Percentiles rank a stretch among this genome's conserved stretches.
phyloP scores from a whole-genome alignment of 768 basidiomycete genomes.

The Gelatoporia subvermispora region DNA sequence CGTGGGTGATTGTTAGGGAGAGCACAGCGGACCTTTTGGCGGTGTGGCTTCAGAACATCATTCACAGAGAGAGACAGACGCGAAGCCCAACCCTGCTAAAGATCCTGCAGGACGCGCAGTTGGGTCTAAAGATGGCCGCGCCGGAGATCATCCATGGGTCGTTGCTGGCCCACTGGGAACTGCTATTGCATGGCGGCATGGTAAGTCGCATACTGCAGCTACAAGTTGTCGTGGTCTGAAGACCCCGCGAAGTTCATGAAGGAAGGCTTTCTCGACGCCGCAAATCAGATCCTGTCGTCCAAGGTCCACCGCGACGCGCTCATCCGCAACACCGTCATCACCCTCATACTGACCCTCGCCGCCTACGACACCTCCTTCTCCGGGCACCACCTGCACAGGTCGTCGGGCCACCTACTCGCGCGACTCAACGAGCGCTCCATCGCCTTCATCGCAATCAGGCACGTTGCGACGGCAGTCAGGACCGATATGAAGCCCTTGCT shows the following conservation, averaged over 20 bases:
- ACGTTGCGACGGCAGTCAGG: slow-evolving; percentile 85
- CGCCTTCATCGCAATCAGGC: slow-evolving; percentile 95
- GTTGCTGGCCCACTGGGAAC: slow-evolving; percentile 83
- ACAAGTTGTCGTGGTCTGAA: neutral
- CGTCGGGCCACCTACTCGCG: slow-evolving; percentile 86
- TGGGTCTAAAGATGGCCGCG: slow-evolving; percentile 70
- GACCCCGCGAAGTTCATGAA: slow-evolving; percentile 66
- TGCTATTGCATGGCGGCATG: slow-evolving; percentile 91
- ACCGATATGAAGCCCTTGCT: slow-evolving; percentile 96
- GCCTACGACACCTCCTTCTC: slow-evolving; percentile 93
- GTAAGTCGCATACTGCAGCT: slow-evolving; percentile 39
- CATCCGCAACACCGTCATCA: slow-evolving; percentile 92
- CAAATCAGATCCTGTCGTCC: slow-evolving; percentile 87
- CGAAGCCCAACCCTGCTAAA: slow-evolving; percentile 65
- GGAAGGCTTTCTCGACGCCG: slow-evolving; percentile 79
- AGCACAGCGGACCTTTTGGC: slow-evolving; percentile 92
- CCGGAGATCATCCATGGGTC: slow-evolving; percentile 93
- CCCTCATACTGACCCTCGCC: slow-evolving; percentile 91
- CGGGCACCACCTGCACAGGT: slow-evolving; percentile 85
- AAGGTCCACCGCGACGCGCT: slow-evolving; percentile 81
- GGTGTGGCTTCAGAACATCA: slow-evolving; percentile 85
- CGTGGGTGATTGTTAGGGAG: slow-evolving; percentile 86
- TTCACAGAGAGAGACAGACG: slow-evolving; percentile 62
- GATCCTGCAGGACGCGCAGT: slow-evolving; percentile 86
- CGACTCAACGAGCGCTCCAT: slow-evolving; percentile 85